These are phyloP conservation scores for Lactifluus subvellereus DNA, from an alignment of 768 basidiomycete species.

Conservation along the genomic window DNA sequence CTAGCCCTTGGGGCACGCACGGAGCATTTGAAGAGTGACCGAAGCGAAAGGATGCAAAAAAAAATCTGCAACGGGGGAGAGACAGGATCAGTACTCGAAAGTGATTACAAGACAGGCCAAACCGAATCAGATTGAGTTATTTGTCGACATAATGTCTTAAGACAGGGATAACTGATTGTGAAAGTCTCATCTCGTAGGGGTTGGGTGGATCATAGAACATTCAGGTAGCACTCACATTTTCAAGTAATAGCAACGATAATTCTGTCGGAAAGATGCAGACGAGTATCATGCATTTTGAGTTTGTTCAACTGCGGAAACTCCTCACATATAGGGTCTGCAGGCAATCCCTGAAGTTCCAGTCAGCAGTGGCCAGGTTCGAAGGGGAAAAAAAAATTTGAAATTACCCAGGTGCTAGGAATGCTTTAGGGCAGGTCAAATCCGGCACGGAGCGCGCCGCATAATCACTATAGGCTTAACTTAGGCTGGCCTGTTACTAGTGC, in stretches of 20 bases:
- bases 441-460: background rate
- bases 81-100: background rate
- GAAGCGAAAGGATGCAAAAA: background rate
- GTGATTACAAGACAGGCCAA: background rate
- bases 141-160: slow-evolving; percentile 21
- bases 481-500: too few species aligned
- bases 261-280: background rate
- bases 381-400: too few species aligned
- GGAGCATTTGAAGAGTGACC: background rate
- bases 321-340: background rate
- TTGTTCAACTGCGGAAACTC: background rate
- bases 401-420: background rate
- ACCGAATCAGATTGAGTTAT: background rate
- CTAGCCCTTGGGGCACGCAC: background rate
- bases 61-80: background rate
- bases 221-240: slow-evolving; percentile 9
- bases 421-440: slow-evolving; percentile 9
- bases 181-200: slow-evolving; percentile 14
- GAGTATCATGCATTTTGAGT: background rate
- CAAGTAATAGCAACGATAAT: background rate
- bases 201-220: background rate
- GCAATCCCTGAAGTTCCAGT: too few species aligned
- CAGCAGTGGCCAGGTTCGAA: too few species aligned
- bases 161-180: slow-evolving; percentile 24
- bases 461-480: too few species aligned